phyloP scores from a whole-genome alignment of 2,329 filamentous ascomycete species.

The Ophiostoma montium region DNA sequence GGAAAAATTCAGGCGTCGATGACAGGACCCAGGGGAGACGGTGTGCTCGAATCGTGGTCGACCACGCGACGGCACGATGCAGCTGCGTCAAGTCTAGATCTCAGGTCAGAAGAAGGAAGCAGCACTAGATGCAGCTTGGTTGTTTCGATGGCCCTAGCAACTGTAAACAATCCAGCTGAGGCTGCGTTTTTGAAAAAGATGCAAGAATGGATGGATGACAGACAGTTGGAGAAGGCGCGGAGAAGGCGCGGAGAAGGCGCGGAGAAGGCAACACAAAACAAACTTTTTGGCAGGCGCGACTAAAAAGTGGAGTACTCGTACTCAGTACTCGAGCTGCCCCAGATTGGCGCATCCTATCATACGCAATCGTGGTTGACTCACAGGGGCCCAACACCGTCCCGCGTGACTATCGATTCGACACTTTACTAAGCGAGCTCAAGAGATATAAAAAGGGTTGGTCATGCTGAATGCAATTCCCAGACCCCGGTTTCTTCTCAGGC shows the following conservation, averaged over 20 bases:
- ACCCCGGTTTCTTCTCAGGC: neutral
- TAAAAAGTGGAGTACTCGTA: neutral
- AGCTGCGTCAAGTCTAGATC: neutral
- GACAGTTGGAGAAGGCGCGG: neutral
- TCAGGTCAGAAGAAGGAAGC: neutral
- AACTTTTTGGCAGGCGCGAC: neutral
- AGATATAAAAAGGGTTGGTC: conserved; percentile 12
- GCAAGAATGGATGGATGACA: neutral
- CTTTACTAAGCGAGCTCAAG: neutral
- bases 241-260: neutral
- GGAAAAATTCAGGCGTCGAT: neutral
- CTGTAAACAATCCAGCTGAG: neutral
- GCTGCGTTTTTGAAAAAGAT: neutral
- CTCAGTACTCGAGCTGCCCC: no score
- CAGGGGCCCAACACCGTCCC: no score
- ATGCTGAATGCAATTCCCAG: conserved; percentile 8
- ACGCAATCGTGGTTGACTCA: neutral
- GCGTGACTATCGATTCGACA: neutral
- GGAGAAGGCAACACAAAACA: neutral
- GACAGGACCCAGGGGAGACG: neutral
- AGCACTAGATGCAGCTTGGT: neutral
- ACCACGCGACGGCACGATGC: neutral
- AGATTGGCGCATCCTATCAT: no score
- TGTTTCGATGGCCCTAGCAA: neutral
- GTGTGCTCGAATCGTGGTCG: neutral